Conservation (phyloP, 2,329 filamentous ascomycete species). For the Rhinocladiella similis region DNA sequence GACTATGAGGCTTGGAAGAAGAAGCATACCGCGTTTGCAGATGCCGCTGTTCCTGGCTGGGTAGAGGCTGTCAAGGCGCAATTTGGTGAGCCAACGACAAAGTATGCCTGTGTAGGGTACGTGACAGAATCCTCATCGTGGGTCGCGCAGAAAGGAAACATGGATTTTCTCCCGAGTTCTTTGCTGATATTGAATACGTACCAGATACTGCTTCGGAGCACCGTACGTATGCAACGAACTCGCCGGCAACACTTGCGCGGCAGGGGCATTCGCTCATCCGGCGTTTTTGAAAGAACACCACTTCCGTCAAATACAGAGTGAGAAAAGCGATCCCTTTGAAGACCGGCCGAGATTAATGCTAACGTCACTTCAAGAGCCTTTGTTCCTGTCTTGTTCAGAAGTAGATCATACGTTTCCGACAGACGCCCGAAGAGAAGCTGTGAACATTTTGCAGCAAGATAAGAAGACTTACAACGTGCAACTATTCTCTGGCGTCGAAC, state of each 20-base stretch:
- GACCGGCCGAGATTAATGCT: no score
- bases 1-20: constrained; percentile 51
- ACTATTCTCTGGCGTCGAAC: constrained; percentile 29
- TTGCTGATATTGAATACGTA: background rate
- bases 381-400: constrained; percentile 23
- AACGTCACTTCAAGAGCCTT: constrained; percentile 9
- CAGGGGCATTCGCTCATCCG: constrained; percentile 54
- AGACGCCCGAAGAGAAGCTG: constrained; percentile 18
- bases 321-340: no score
- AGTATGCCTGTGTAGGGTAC: constrained; percentile 24
- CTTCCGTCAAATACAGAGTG: constrained; percentile 39
- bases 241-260: constrained; percentile 38
- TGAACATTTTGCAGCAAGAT: constrained; percentile 23
- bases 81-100: constrained; percentile 35
- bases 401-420: constrained; percentile 20
- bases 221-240: constrained; percentile 49
- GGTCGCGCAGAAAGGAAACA: background rate
- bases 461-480: constrained; percentile 28
- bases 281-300: constrained; percentile 51
- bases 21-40: constrained; percentile 48
- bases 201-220: constrained; percentile 34
- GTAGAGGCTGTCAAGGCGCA: constrained; percentile 37
- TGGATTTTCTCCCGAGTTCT: no score
- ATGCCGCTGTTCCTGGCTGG: constrained; percentile 48
- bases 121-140: background rate